These are phyloP conservation scores for Fusarium neocosmosporiellum DNA, from an alignment of 2,329 filamentous ascomycete genomes.

Conservation along the genomic window DNA sequence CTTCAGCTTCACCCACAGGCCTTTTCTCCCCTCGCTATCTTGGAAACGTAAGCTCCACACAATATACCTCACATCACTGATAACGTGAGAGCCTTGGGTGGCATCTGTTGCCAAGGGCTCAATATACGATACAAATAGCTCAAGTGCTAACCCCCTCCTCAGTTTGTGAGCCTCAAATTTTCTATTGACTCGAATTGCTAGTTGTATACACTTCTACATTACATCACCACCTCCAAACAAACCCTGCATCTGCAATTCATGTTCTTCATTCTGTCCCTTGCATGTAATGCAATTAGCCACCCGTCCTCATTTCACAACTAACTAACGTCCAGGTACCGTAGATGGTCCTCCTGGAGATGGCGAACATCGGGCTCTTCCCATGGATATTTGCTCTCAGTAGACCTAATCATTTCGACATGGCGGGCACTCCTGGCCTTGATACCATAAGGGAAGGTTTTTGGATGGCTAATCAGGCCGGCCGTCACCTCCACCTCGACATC, in stretches of 20 bases:
- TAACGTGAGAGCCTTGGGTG: no score
- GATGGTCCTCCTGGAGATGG: slow-evolving; percentile 3
- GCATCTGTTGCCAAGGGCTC: no score
- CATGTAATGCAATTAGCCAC: background rate
- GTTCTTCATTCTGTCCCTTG: no score
- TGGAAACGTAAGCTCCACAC: background rate
- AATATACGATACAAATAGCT: background rate
- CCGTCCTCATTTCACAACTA: background rate
- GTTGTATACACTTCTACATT: background rate
- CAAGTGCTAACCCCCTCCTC: background rate
- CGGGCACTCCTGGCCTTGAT: slow-evolving; percentile 33
- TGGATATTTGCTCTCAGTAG: slow-evolving; percentile 29
- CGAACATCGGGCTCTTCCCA: slow-evolving; percentile 41
- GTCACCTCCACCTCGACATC: slow-evolving; percentile 27
- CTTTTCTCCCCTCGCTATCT: background rate
- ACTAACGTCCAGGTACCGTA: background rate
- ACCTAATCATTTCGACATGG: slow-evolving; percentile 30
- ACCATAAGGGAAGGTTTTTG: slow-evolving; percentile 23
- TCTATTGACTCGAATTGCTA: no score
- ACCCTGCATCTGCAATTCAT: background rate
- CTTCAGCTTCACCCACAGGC: background rate
- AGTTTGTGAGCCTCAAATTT: background rate
- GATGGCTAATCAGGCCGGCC: slow-evolving; percentile 33
- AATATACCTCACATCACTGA: background rate
- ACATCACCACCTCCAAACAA: background rate